A percentile compares a stretch with the other conserved stretches of the same genome.
phyloP scores from a whole-genome alignment of 2,329 filamentous ascomycete species.

The Ceratocystiopsis minuta region DNA sequence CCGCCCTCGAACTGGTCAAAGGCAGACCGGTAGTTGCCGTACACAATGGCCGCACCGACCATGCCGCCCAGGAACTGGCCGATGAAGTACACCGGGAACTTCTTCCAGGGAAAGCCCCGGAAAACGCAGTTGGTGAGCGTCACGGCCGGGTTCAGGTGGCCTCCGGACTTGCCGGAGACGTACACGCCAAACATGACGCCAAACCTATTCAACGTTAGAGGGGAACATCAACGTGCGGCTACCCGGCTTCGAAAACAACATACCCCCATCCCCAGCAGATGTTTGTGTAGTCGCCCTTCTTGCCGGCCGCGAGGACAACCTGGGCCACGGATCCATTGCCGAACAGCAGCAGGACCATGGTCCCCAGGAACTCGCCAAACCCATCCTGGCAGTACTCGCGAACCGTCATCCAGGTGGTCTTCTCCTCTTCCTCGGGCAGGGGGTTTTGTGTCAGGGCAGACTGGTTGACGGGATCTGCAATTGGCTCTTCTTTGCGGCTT shows the following conservation, averaged over 20 bases:
- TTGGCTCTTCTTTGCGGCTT: too few species aligned
- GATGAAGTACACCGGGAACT: constrained; percentile 38
- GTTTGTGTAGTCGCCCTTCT: constrained; percentile 30
- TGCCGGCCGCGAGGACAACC: constrained; percentile 35
- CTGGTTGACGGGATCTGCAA: too few species aligned
- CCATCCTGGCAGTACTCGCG: constrained; percentile 35
- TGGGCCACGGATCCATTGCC: constrained; percentile 56
- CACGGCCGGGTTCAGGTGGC: constrained; percentile 35
- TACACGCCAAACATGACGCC: constrained; percentile 55
- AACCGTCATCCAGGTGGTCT: constrained; percentile 30
- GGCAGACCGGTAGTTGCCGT: constrained; percentile 38
- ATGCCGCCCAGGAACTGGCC: constrained; percentile 38
- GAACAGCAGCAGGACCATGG: constrained; percentile 50
- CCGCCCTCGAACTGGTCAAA: constrained; percentile 14
- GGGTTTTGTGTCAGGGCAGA: too few species aligned
- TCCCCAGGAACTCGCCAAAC: constrained; percentile 50
- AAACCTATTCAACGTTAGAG: constrained; percentile 21
- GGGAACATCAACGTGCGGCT: background rate
- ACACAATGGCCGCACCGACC: constrained; percentile 33
- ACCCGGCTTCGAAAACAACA: constrained; percentile 9
- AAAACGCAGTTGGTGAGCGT: constrained; percentile 28
- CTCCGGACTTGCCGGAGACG: constrained; percentile 23
- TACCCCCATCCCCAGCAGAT: constrained; percentile 33
- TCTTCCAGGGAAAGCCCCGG: constrained; percentile 41
- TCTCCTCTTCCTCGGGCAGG: background rate